Base-by-base conservation (phyloP, 2,329 filamentous ascomycete species). In the Coniochaeta sp. region DNA sequence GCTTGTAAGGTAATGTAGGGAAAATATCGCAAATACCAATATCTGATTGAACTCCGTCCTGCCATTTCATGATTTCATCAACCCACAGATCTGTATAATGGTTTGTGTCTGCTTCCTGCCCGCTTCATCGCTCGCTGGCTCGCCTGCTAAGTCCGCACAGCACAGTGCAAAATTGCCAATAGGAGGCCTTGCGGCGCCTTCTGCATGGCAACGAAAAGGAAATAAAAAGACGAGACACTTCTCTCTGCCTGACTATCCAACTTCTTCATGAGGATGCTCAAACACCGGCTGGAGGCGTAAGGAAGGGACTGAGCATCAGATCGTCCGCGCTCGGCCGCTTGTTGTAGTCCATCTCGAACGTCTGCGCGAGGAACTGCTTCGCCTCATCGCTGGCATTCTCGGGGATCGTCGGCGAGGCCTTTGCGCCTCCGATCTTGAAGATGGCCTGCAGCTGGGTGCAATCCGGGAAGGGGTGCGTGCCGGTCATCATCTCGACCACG, bases 401-500 rank as follows among this genome's bases (percentile, higher is more conserved):
- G 0, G 95, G 95, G 60, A 96, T 89, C 17, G 91, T 93, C 0
- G 95, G 95, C 52, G 90, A 87, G 26, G 92, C 91, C 73, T 91
- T 89, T 66, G 89, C 88, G 65, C 89, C 92, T 43, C 93, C 93
- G 72, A 99, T 98, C 78, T 96, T 96, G 81, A 99, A 99, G 70
- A 99, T 97, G 62, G 95, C 95, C 73, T 99, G 95, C 64, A 99
- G 81, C 75, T 99, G 96, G 62, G 91, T 96, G 79, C 92, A 96
- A 76, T 96, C 93, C 0, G 95, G 95, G 81, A 97, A 97, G 1
- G 95, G 95, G 72, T 98, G 95, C 52, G 87, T 89, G 60, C 95
- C 95, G 14, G 95, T 98, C 82, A 98, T 96, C 95, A 99, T 99
- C 79, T 99, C 95, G 26, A 99, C 93, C 16, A 99, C 91, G 58